phyloP scores from a whole-genome alignment of 805 yeast species.

The Saccharomycopsis sp. region DNA sequence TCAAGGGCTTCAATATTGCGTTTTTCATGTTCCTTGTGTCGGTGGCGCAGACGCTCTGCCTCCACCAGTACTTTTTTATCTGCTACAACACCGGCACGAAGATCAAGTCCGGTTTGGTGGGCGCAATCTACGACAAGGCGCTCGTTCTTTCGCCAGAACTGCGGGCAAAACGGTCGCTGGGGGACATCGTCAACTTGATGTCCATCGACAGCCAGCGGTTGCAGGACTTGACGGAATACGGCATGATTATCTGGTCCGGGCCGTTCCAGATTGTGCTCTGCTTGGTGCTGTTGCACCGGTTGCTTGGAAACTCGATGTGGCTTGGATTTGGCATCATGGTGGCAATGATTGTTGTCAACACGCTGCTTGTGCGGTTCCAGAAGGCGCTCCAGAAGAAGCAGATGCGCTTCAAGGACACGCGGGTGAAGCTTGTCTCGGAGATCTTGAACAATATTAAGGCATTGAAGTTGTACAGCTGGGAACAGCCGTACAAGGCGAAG shows the following conservation, averaged over 20 bases:
- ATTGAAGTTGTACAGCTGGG: slow-evolving; percentile 94
- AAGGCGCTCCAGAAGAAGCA: slow-evolving; percentile 72
- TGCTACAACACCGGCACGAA: slow-evolving; percentile 73
- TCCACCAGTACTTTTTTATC: slow-evolving; percentile 74
- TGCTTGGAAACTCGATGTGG: slow-evolving; percentile 92
- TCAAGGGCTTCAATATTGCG: slow-evolving; percentile 72
- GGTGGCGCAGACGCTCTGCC: slow-evolving; percentile 65
- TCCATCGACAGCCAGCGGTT: slow-evolving; percentile 88
- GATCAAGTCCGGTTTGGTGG: slow-evolving; percentile 60
- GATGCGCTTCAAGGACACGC: slow-evolving; percentile 86
- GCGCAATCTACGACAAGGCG: slow-evolving; percentile 63
- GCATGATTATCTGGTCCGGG: slow-evolving; percentile 84
- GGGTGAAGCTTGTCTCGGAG: slow-evolving; percentile 85
- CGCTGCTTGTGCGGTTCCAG: slow-evolving; percentile 57
- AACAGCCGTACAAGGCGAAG: slow-evolving; percentile 68
- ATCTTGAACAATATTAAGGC: slow-evolving; percentile 88
- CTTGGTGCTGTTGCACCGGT: slow-evolving; percentile 59
- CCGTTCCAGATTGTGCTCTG: slow-evolving; percentile 83
- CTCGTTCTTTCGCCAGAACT: slow-evolving; percentile 66
- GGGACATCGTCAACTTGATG: slow-evolving; percentile 92
- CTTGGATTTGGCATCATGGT: slow-evolving; percentile 80
- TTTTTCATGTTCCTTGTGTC: slow-evolving; percentile 68
- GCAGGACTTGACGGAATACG: slow-evolving; percentile 73
- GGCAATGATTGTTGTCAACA: slow-evolving; percentile 74
- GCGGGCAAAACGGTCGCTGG: slow-evolving; percentile 66